Base-by-base conservation (phyloP, 192 early-diverging fungal species). In the Backusella tarrabulga region DNA sequence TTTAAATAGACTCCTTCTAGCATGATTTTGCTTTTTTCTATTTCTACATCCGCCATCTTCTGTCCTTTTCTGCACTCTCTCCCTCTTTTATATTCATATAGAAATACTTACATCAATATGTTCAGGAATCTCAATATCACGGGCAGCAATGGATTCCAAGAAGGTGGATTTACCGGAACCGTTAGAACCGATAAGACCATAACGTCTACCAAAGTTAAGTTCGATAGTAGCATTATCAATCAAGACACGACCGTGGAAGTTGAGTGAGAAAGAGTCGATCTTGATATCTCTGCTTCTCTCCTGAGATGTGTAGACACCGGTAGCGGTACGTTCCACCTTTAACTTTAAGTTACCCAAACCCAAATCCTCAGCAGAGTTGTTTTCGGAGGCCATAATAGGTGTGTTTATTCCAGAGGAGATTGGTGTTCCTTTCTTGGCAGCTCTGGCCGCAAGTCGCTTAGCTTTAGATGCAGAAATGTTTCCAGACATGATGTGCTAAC, bases 131-230 rank as follows among this genome's bases (percentile, higher is more conserved):
- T 94, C 93, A 68, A 95, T 93, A 77, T 99, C 98, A 81, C 96
- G 91, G 68, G 90, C 93, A 75, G 95, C 95, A 83, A 99, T 90
- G 44, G 93, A 94, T 75, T 93, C 89, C 72, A 99, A 85, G 85
- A 99, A 98, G 34, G 98, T 99, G 15, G 95, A 95, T 54, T 84
- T 86, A 68, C 98, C 98, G 74, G 91, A 93, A 26, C 98, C 98
- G 89, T 99, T 99, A 2, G 93, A 87, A 40, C 97, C 97, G 72
- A 99, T 89, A 69, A 99, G 89, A 81, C 97, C 98, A 40, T 84
- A 86, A 73, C 98, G 90, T 85, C 97, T 93, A 78, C 98, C 98
- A 88, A 93, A 98, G 92, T 99, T 99, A 84, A 99, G 91, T 87
- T 99, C 97, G 63, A 99, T 91, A 38, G 90, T 92, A 44, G 97